Base-by-base conservation (phyloP, 2,329 filamentous ascomycete species). In the Gnomoniopsis smithogilvyi region DNA sequence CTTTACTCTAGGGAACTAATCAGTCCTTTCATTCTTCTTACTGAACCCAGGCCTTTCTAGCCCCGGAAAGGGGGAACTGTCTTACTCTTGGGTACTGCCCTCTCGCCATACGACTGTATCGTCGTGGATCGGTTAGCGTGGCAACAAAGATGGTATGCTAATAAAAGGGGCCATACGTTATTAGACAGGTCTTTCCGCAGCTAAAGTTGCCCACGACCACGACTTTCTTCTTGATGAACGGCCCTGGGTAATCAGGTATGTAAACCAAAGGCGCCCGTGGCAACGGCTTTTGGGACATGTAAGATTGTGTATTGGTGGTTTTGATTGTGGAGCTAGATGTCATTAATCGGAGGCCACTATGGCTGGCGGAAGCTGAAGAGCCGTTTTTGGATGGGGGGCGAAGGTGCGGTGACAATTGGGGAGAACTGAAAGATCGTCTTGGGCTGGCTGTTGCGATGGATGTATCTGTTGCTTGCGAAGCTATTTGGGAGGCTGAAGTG, bases 201-300 rank as follows among this genome's bases (percentile, higher is more conserved):
- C 60, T 62, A 30, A 62, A 57, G 26, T 60, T 62, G 24, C 60
- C 60, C 11, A 62, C 60, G 15, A 62, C 60, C 8, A 60, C 60
- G n/a, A 52, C 60, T 43, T 62, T 62, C 60, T 60, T 62, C 24
- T 55, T 34, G 26, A 48, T 51, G 11, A 62, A 60, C 1, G 56
- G 60, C 3, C 60, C 60, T 3, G 57, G 53, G 36, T 56, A 62
- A 3, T 36, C 26, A 11, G 60, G 57, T 24, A 62, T 56, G 36
- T 56, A 62, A 8, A 60, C 53, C 14, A 62, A 43, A 6, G 60
- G 60, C 33, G 57, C 48, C 22, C 54, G 49, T n/a, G 60, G 60
- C 30, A 62, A 38, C 22, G 60, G 60, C 19, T 62, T 62, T n/a
- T 51, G 49, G 24, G 47, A 46, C 19, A 55, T 38, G 26, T 54